Base-by-base conservation (phyloP, 2,329 filamentous ascomycete species). In the Raffaelea ambrosiae region DNA sequence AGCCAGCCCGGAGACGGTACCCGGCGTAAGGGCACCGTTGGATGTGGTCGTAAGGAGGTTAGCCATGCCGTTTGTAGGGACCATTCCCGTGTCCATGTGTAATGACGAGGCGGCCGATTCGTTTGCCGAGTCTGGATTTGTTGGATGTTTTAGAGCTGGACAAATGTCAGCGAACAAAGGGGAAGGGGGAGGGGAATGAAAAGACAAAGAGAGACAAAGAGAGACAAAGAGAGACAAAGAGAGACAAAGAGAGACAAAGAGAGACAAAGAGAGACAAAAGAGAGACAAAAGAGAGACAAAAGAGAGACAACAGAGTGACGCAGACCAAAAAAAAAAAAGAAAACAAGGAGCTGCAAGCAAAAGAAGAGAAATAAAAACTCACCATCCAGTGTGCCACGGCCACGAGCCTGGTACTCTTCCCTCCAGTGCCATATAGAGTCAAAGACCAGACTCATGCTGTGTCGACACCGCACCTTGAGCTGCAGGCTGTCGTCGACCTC, bases 341-440 rank as follows among this genome's bases (percentile, higher is more conserved):
- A 29, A 41, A 33, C 7, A 29, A 29, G 26, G 13, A 29, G 7
- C 26, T 13, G 7, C 13, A 7, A 29, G 5, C 11, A 11, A n/a
- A 22, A 39, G 13, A 44, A 22, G 18, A 38, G 44, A 44, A n/a
- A n/a, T 44, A 26, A 35, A 51, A 44, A 68, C 78, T 71, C 73
- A 88, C 84, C 76, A 68, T 88, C 84, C 47, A 88, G 73, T 52
- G 73, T 74, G 49, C 83, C 84, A 59, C 83, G 77, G 43, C 82
- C 85, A 61, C 81, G 74, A 43, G 83, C 77, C 62, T 86, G 83
- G 57, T 79, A 88, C 61, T 90, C 85, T 61, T 88, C 84, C 55
- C 87, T 77, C 86, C 86, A 93, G 53, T 86, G 77, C 86, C 86
- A 91, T 44, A 89, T 86, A 13, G 84, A 87, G 65, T 93, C 86